Percentiles rank a stretch among this genome's conserved stretches.
Evolutionary conservation across 345 rosid species (phyloP).

Genomic region (Euclidium syriacum): DNA sequence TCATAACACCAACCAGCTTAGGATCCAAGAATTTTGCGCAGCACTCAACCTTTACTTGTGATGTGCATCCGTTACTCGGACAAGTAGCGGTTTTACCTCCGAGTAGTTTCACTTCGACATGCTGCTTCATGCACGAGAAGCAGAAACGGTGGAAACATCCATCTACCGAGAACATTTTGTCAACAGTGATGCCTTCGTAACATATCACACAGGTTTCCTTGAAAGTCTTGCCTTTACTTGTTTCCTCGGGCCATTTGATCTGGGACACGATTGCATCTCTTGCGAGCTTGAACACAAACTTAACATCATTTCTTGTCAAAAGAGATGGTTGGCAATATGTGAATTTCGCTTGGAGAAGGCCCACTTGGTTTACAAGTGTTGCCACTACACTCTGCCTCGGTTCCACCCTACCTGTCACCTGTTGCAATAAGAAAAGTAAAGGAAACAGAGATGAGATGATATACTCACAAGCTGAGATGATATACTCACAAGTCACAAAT

Average conservation of each 20-base stretch:
- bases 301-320: constrained; percentile 39
- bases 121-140: constrained; percentile 80
- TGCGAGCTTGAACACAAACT: constrained; percentile 60
- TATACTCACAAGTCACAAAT: not conserved
- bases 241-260: constrained; percentile 43
- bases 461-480: not conserved
- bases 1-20: constrained; percentile 51
- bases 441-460: not conserved
- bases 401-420: constrained; percentile 48
- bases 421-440: not conserved
- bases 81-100: constrained; percentile 56
- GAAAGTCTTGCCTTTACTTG: constrained; percentile 35
- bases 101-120: constrained; percentile 66
- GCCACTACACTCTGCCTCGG: constrained; percentile 41
- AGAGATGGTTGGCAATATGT: constrained; percentile 32
- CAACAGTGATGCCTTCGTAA: constrained; percentile 50
- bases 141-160: constrained; percentile 73
- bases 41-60: constrained; percentile 45
- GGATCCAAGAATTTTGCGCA: constrained; percentile 59
- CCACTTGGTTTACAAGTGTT: constrained; percentile 39
- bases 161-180: constrained; percentile 54
- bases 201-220: constrained; percentile 71
- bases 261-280: constrained; percentile 75
- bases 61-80: constrained; percentile 66
- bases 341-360: constrained; percentile 42